Percentiles rank a stretch among this genome's conserved stretches.
These are phyloP conservation scores for Camellia granthamiana DNA, from an alignment of 148 eudicot genomes.

Conservation along the genomic window DNA sequence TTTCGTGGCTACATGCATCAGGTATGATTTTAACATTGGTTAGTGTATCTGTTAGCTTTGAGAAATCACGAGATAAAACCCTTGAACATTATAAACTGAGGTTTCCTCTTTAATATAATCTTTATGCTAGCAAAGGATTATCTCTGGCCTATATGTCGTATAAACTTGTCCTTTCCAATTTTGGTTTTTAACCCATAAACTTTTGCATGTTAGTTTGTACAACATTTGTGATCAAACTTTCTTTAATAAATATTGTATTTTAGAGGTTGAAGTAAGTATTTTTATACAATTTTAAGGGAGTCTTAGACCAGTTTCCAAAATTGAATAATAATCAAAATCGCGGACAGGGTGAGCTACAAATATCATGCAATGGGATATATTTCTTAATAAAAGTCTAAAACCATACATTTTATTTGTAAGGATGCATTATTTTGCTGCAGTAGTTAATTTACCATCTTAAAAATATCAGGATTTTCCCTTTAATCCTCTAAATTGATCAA, in stretches of 20 bases:
- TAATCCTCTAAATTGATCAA: neutral
- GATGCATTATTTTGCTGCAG: neutral
- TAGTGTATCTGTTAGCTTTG: neutral
- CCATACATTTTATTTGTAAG: neutral
- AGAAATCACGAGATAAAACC: neutral
- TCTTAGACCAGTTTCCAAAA: neutral
- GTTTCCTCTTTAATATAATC: neutral
- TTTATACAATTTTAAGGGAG: neutral
- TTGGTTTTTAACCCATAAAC: neutral
- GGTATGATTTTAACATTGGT: slow-evolving; percentile 35
- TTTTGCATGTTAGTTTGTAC: slow-evolving; percentile 2
- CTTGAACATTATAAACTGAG: neutral
- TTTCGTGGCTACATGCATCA: slow-evolving; percentile 95
- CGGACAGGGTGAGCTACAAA: neutral
- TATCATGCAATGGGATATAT: neutral
- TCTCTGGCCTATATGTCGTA: neutral
- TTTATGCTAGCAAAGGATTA: neutral
- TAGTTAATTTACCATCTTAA: neutral
- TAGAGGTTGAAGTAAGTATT: neutral
- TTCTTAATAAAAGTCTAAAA: neutral
- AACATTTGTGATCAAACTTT: neutral
- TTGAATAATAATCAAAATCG: neutral
- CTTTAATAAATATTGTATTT: neutral
- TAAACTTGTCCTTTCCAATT: neutral
- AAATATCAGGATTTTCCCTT: neutral